phyloP scores from a whole-genome alignment of 768 basidiomycete genomes.

The Tulasnella sp. region DNA sequence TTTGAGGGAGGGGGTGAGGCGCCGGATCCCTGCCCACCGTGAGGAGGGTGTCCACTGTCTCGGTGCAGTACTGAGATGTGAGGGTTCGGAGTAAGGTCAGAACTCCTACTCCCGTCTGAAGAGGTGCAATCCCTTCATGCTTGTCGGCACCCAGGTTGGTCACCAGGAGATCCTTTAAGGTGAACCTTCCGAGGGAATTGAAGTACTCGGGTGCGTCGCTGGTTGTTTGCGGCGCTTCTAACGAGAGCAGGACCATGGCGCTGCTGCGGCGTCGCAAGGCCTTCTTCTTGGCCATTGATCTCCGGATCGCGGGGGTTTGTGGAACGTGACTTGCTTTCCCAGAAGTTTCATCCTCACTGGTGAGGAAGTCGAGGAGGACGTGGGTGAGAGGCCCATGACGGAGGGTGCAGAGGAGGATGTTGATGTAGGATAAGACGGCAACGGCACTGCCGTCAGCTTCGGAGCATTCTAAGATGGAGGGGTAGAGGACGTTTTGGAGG shows the following conservation, averaged over 20 bases:
- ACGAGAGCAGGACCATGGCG: slow-evolving; percentile 84
- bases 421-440: slow-evolving; percentile 93
- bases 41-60: slow-evolving; percentile 59
- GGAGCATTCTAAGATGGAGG: slow-evolving; percentile 89
- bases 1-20: slow-evolving; percentile 31
- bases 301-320: slow-evolving; percentile 31
- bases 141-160: slow-evolving; percentile 51
- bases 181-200: slow-evolving; percentile 83
- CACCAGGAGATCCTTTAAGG: slow-evolving; percentile 80
- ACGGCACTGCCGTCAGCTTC: slow-evolving; percentile 91
- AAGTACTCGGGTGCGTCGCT: slow-evolving; percentile 74
- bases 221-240: slow-evolving; percentile 66
- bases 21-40: slow-evolving; percentile 66
- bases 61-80: slow-evolving; percentile 62
- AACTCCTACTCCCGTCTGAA: slow-evolving; percentile 66
- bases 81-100: slow-evolving; percentile 77
- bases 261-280: slow-evolving; percentile 59
- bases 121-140: slow-evolving; percentile 50
- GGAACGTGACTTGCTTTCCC: slow-evolving; percentile 44
- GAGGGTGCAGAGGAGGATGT: slow-evolving; percentile 77
- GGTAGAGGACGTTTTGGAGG: slow-evolving; percentile 88
- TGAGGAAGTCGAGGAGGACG: slow-evolving; percentile 70
- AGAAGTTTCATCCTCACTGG: slow-evolving; percentile 73
- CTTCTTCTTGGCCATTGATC: slow-evolving; percentile 18
- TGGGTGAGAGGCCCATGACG: slow-evolving; percentile 59